Evolutionary conservation across 306 rosid species (phyloP), one percentile per base, ranked within the genome.

Genomic region (Vigna unguiculata): DNA sequence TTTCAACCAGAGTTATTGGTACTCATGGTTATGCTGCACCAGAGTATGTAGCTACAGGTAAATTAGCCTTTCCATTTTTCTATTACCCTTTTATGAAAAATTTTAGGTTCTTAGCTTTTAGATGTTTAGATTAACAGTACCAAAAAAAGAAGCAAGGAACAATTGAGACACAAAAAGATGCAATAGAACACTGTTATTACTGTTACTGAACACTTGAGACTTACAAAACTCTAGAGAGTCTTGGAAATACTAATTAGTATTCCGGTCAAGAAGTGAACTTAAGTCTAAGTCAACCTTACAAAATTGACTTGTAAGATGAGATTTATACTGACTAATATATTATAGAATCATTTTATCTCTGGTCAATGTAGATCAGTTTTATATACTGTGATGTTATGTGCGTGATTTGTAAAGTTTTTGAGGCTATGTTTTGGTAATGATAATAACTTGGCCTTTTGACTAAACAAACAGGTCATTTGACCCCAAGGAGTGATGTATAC

Each of bases 1-100:
- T 95, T 52, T 95, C 98, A 9, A 95, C 98, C 72, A 73, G 97
- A 86, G 79, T 95, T 32, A 84, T 95, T 48, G 97, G 97, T 83
- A 92, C 98, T 34, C 90, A 84, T 73, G 98, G 98, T 71, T 95
- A 95, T 57, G 98, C 98, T 46, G 98, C 98, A 16, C 98, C 98
- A 10, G 98, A 95, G 78, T 95, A 95, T 75, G 90, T 92, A 59
- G 96, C 97, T 32, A 92, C 98, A 82, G 98, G 98, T 94, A 68
- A 51, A 76, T 80, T 60, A 71, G 45, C 71, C 55, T 75, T 63
- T 41, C 66, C 45, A 38, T 65, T 53, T 69, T 45, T 54, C 55
- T 48, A n/a, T 52, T 52, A 49, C 49, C 77, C 36, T 67, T 28
- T 40, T 40, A 34, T 34, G 2, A 71, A 63, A 25, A 3, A 13